phyloP scores from a whole-genome alignment of 768 basidiomycete species.

The Naematelia aurantialba region DNA sequence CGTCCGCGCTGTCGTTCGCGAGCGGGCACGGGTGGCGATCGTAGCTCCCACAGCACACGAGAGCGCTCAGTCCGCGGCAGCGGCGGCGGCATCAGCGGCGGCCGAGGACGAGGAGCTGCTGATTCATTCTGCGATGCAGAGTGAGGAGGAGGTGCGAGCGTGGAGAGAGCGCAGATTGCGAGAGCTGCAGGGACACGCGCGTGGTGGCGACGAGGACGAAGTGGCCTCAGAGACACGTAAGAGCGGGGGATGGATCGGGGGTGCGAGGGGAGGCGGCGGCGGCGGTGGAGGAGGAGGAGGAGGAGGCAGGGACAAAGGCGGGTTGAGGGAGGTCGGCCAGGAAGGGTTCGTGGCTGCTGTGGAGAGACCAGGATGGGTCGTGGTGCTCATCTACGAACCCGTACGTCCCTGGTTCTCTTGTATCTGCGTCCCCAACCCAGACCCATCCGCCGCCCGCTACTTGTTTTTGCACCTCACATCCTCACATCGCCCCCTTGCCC shows the following conservation, averaged over 20 bases:
- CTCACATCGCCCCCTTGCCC: too few relatives aligned
- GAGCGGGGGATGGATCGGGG: conserved; percentile 7
- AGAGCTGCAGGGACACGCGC: conserved; percentile 9
- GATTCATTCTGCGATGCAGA: too few relatives aligned
- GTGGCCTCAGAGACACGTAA: too few relatives aligned
- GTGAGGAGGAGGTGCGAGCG: too few relatives aligned
- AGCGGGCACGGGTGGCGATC: conserved; percentile 18
- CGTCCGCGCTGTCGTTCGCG: not conserved
- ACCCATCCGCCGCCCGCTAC: too few relatives aligned
- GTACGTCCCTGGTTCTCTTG: too few relatives aligned
- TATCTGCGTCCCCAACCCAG: too few relatives aligned
- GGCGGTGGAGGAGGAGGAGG: conserved; percentile 11
- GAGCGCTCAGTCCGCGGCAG: too few relatives aligned
- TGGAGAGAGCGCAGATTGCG: conserved; percentile 12
- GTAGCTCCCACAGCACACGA: conserved; percentile 27
- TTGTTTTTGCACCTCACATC: not conserved
- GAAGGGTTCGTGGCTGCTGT: conserved; percentile 41
- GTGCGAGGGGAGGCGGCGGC: conserved; percentile 22
- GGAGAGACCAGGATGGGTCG: conserved; percentile 44
- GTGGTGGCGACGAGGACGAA: too few relatives aligned
- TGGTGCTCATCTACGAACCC: conserved; percentile 45
- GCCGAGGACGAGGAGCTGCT: not conserved
- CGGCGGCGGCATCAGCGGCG: not conserved
- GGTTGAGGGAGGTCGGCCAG: conserved; percentile 39
- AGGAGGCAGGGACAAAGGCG: conserved; percentile 15